Evolutionary conservation across 2,329 filamentous ascomycete genomes (phyloP).

Genomic region (Pestalotiopsis sp.): DNA sequence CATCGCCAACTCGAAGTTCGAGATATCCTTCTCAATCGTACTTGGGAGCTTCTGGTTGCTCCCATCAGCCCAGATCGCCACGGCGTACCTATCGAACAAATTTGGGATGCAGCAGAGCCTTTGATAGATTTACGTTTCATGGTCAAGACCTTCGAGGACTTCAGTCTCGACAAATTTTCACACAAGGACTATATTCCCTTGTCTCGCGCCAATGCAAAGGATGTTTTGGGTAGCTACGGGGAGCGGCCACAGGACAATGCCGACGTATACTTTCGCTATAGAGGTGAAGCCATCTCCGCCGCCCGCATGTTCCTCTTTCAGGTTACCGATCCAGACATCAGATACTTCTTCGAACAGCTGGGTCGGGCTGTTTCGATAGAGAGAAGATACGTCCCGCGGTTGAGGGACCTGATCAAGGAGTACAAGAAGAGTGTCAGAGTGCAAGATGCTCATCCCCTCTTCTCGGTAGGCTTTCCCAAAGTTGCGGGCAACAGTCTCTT

Average conservation of each 20-base stretch:
- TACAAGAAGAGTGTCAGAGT: background rate
- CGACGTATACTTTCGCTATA: slow-evolving; percentile 14
- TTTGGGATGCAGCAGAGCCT: background rate
- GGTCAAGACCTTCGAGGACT: background rate
- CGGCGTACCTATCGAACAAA: slow-evolving; percentile 14
- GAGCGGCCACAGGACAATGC: too few relatives aligned
- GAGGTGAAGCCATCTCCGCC: background rate
- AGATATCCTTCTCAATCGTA: slow-evolving; percentile 33
- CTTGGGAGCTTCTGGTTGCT: slow-evolving; percentile 32
- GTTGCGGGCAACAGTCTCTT: background rate
- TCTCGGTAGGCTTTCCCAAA: slow-evolving; percentile 20
- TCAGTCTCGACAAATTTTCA: slow-evolving; percentile 22
- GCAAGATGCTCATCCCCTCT: slow-evolving; percentile 21
- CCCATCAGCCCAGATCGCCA: slow-evolving; percentile 18
- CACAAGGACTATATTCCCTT: slow-evolving; percentile 22
- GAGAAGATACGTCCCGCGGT: background rate
- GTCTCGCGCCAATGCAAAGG: slow-evolving; percentile 28
- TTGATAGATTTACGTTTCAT: too few relatives aligned
- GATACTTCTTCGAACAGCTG: slow-evolving; percentile 4
- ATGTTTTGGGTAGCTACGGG: slow-evolving; percentile 26
- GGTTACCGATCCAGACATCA: slow-evolving; percentile 16
- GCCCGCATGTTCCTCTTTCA: slow-evolving; percentile 16
- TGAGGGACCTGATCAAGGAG: background rate
- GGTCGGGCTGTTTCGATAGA: background rate
- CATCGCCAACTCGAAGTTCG: slow-evolving; percentile 32